A percentile compares a stretch with the other conserved stretches of the same genome.
These are phyloP conservation scores for Cercophora newfieldiana DNA, from an alignment of 495 filamentous ascomycete genomes.

Conservation along the genomic window DNA sequence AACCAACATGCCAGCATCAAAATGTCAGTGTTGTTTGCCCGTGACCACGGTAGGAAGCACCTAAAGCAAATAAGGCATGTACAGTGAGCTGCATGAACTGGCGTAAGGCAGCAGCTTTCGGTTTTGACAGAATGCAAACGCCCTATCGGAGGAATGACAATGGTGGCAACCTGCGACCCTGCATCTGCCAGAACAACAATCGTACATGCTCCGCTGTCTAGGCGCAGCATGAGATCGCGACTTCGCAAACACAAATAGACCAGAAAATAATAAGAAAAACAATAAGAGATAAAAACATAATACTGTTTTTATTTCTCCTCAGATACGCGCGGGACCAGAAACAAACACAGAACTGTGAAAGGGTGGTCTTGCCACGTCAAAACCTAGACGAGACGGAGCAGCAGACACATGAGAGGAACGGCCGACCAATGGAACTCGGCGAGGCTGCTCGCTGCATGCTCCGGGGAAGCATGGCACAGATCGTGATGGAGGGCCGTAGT, in stretches of 20 bases:
- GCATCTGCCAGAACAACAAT: not conserved
- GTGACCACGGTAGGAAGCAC: not conserved
- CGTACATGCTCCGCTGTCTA: not conserved
- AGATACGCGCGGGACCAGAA: not conserved
- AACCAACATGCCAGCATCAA: not conserved
- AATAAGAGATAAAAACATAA: not conserved
- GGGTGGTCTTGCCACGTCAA: conserved; percentile 5
- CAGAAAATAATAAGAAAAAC: not conserved
- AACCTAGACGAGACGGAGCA: not conserved
- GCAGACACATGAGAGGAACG: not conserved
- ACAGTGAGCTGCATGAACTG: not conserved
- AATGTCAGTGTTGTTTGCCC: not conserved
- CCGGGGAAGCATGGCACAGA: not conserved
- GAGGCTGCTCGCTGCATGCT: conserved; percentile 13
- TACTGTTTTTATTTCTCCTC: not conserved
- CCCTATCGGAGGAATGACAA: conserved; percentile 15
- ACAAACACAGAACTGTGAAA: not conserved
- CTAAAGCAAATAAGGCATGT: not conserved
- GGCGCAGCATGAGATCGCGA: conserved; percentile 1
- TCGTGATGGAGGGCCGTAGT: conserved; percentile 1
- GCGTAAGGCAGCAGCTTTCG: not conserved
- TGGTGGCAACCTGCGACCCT: conserved; percentile 13
- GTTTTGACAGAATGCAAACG: not conserved
- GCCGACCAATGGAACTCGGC: conserved; percentile 9
- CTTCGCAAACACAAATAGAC: not conserved